Base-by-base conservation (phyloP, 768 basidiomycete species). In the Trametes villosa region DNA sequence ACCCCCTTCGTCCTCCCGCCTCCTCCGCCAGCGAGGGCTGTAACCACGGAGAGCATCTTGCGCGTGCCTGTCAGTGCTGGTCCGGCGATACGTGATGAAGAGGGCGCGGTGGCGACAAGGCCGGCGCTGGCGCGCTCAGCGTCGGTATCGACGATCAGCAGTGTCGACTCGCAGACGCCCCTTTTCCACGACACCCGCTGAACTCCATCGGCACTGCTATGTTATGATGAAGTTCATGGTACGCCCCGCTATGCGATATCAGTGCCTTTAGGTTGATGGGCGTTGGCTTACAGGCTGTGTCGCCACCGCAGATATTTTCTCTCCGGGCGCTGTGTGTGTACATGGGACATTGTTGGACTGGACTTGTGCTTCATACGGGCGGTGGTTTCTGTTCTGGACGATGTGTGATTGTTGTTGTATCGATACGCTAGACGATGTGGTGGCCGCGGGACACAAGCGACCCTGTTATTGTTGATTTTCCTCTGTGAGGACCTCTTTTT, bases 1-100 rank as follows among this genome's bases (percentile, higher is more conserved):
- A 75, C 74, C 2, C 75, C 75, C 15, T 75, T 72, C 63, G 48
- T 67, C 9, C 63, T 70, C 26, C 40, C 65, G 18, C 49, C 60
- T 7, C 51, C n/a, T n/a, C n/a, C 26, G 4, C 54, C 40, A 7
- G 36, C 56, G 18, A 51, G 51, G 26, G 52, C 44, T 26, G 55
- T 17, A 3, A 57, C 51, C 48, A 53, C 44, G 60, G 24, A 12
- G 20, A 29, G 26, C 30, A n/a, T 22, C 24, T 17, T 18, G 7
- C 40, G 9, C 33, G 5, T 4, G 36, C 36, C 13, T 15, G 36
- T 17, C 13, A 18, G 13, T 38, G 13, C 13, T 15, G 36, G 36
- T 27, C 12, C 3, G 20, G 44, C 3, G 27, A 36, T 31, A 9
- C 9, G 26, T 20, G 13, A 31, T 20, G 41, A 31, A 12, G 26